Percentiles rank a stretch among this genome's conserved stretches.
These are phyloP conservation scores for Podosphaera aphanis DNA, from an alignment of 2,329 filamentous ascomycete genomes.

Conservation along the genomic window DNA sequence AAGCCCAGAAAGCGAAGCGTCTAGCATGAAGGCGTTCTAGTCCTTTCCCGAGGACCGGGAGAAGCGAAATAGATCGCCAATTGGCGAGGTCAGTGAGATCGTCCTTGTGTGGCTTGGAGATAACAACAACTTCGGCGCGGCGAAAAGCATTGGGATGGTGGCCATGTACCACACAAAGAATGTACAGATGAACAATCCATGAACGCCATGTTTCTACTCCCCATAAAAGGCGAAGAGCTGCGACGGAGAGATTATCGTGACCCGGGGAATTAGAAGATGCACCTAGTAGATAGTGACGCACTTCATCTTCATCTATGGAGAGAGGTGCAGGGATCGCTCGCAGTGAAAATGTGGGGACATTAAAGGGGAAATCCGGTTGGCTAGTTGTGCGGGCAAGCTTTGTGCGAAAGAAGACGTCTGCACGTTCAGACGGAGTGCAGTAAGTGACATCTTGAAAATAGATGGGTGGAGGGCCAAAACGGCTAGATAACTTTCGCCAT, in stretches of 20 bases:
- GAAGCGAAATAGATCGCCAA: not conserved
- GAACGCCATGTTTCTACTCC: not conserved
- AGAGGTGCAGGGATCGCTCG: not conserved
- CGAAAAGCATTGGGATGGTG: not conserved
- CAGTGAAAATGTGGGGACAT: not conserved
- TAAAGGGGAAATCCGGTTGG: not conserved
- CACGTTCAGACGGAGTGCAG: not conserved
- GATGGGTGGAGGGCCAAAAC: not conserved
- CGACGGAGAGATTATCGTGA: not conserved
- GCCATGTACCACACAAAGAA: not conserved
- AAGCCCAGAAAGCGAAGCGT: no score
- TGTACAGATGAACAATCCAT: not conserved
- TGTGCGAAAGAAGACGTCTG: no score
- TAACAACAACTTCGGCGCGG: not conserved
- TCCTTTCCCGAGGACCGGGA: no score
- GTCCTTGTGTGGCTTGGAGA: not conserved
- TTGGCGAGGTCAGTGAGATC: not conserved
- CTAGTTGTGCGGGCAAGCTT: not conserved
- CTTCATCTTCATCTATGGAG: not conserved
- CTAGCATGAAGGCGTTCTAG: no score
- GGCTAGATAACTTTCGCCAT: conserved; percentile 1
- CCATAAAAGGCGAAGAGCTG: not conserved
- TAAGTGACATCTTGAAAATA: not conserved
- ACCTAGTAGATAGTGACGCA: not conserved
- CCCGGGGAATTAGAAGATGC: not conserved